Evolutionary conservation across 129 eudicot genomes (phyloP), one percentile per base, ranked within the genome.

Genomic region (Ambrosia artemisiifolia): DNA sequence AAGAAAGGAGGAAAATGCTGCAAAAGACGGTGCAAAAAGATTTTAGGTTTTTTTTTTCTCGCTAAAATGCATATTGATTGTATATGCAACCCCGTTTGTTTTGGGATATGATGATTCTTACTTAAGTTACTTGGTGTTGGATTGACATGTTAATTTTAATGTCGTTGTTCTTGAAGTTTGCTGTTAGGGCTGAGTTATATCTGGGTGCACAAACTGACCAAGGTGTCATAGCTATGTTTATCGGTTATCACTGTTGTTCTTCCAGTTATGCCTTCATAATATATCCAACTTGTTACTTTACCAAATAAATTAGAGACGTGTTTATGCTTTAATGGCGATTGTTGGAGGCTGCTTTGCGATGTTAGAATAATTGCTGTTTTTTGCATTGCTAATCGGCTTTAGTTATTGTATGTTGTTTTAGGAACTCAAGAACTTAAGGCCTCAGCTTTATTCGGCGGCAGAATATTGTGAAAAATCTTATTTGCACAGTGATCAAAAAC

Each of bases 381-480:
- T 56, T 47, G 54, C 73, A 42, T 59, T n/a, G 18, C 64, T 32
- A 42, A 65, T 65, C 60, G 47, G 57, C 60, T 70, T 72, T 49
- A 65, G 46, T 75, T 46, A 14, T 65, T 74, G 10, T 70, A 16
- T 53, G 64, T 48, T 55, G 44, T 68, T 70, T 73, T 83, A 94
- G 98, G 98, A 94, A 81, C 96, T 94, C 64, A 94, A 94, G 74
- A 94, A 86, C 76, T 78, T 94, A 72, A 79, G 98, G 82, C 98
- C 98, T 55, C 98, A 94, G 79, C 97, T 94, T 59, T 90, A 90
- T 79, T 87, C 98, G 17, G 98, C 98, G 4, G 98, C 98, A 38
- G 98, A 87, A 61, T 94, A 94, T 69, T 94, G 98, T 70, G 98
- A 94, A 74, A 94, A 94, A 75, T 94, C 98, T 56, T 94, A 94